Base-by-base conservation (phyloP, 306 rosid species). In the Trifolium repens region DNA sequence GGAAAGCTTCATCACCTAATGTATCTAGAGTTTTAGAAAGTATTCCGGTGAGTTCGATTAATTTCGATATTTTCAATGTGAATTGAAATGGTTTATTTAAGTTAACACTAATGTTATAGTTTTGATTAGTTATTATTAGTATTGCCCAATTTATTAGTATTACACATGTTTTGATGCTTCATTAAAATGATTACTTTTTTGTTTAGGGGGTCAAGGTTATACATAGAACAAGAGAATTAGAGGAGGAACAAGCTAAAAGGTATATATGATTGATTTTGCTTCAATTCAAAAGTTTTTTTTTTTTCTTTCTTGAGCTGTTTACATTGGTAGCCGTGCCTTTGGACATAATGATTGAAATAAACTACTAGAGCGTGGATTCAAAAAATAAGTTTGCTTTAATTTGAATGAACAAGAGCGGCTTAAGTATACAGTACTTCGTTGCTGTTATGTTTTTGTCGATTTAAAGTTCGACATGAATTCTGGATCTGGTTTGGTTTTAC, bases 191-290 rank as follows among this genome's bases (percentile, higher is more conserved):
- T 9, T 16, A 35, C 5, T 42, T 10, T 26, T 85, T 53, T 69
- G 52, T 54, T 69, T 84, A 94, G 99, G 99, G 99, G 30, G 99
- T 94, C 50, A 86, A 88, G 84, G 88, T 94, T 81, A 83, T 94
- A 78, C 87, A 73, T 82, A 88, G 99, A 83, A 94, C 99, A 19
- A 85, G 35, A 82, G 99, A 90, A 77, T 81, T 94, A 65, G 99
- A 94, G 81, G 99, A 94, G 82, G 89, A 84, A 69, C 99, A 94
- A 88, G 91, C 97, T 57, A 90, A 83, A 79, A 94, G 99, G 98
- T 93, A 72, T 59, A 10, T 19, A 4, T 19, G 26, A 0, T 55
- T 12, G 26, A 0, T 55, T 12, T 2, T 49, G 55, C 14, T 6
- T 4, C 65, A 74, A 55, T 43, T 5, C 30, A 16, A 79, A 14